Evolutionary conservation across 2,329 filamentous ascomycete species (phyloP), one percentile per base, ranked within the genome.

Genomic region (Trichoderma afroharzianum): DNA sequence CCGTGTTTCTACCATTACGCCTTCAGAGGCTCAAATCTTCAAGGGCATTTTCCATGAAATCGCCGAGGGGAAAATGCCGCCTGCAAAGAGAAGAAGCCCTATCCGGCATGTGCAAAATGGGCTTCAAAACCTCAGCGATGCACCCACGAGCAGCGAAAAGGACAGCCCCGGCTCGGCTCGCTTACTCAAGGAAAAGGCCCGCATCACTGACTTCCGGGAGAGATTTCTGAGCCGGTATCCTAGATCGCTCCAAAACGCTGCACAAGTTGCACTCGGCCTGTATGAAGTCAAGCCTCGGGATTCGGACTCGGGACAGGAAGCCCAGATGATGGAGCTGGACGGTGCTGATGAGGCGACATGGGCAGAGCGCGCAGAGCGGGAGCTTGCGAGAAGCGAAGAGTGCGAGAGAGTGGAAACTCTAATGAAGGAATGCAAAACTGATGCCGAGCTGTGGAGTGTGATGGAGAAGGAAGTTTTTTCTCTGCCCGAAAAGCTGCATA

Each of bases 391-490:
- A 11, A 77, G 80, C 11, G 75, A 81, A 7, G 89, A 91, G 77
- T 83, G 85, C 61, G 74, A 77, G 30, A 82, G 88, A 11, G 84
- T 93, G 9, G 85, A 88, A 73, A 73, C 75, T 6, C 76, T 88
- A 50, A 87, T 95, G 82, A 80, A 82, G 12, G 78, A 76, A 2
- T 90, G 90, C 21, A 75, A 82, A 71, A 88, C 88, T 0, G 92
- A 95, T 75, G 81, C 85, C 24, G 87, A 88, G 64, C 82, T 94
- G 11, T 94, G 92, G 91, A 79, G 88, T 7, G 80, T 91, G 3
- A 83, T 95, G 78, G 88, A 93, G 73, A 78, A 82, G 5, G 87
- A 93, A 64, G 89, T 94, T 14, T 92, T 94, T 75, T 83, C 85
- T 1, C 80, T 90, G 73, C 86, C 91, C 0, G 77, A 80, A 4